Base-by-base conservation (phyloP, 1,139 yeast genomes). In the Entelexis sorbosivorans region DNA sequence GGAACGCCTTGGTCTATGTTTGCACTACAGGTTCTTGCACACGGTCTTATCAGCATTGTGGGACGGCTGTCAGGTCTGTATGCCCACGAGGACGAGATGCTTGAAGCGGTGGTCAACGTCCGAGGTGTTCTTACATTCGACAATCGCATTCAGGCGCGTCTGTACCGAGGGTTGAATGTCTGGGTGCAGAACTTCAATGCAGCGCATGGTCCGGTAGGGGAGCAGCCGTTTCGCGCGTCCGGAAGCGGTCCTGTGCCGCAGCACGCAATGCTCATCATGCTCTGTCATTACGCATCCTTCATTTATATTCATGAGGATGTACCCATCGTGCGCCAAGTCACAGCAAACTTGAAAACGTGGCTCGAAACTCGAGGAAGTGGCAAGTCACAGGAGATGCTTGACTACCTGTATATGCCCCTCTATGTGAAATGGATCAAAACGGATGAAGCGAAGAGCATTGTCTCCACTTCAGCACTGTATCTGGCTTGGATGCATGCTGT, bases 141-240 rank as follows among this genome's bases (percentile, higher is more conserved):
- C 48, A 55, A 58, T 5, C 53, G 58, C 9, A 54, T 63, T 7
- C 66, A 60, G 52, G 51, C 55, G 3, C 57, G 69, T 14, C 46
- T 65, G 16, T 61, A 59, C 32, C 58, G 66, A 10, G 69, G 63
- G 9, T 58, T 66, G 31, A 65, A 64, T 33, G 58, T 62, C 32
- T 65, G 67, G 66, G 59, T 58, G n/a, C 58, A 55, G 35, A 58
- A 59, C 49, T 64, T 63, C 53, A 61, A 58, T 38, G 57, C 56
- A 2, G 55, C 62, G 19, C 55, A 59, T 35, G 66, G 63, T 20
- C 53, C 53, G 19, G 50, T 58, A 6, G 58, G 55, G 5, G 55
- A 56, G 29, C 48, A 52, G 38, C 40, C 59, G 13, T 49, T 58
- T 45, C 20, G 36, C 10, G 17, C 39, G 32, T 5, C 39, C 44